Conservation (phyloP, 1,284 basidiomycete genomes). For the Naganishia sp. region DNA sequence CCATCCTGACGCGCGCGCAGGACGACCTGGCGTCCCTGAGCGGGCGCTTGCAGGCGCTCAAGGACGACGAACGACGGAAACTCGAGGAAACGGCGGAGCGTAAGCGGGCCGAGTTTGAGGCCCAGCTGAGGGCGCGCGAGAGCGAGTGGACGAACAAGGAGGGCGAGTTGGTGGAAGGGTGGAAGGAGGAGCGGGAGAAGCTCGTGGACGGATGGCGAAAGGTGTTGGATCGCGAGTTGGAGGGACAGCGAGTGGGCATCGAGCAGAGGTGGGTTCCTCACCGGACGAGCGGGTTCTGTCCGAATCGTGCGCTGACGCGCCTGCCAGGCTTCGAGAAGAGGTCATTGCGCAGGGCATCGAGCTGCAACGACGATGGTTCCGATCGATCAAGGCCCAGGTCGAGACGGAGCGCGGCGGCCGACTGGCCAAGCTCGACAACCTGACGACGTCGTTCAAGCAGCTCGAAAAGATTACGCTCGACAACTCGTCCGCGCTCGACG, state of each 20-base stretch:
- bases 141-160: constrained; percentile 83
- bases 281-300: constrained; percentile 37
- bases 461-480: constrained; percentile 88
- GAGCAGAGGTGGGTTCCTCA: constrained; percentile 70
- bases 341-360: constrained; percentile 96
- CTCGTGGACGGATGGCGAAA: constrained; percentile 78
- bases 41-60: constrained; percentile 74
- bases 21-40: constrained; percentile 79
- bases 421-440: constrained; percentile 89
- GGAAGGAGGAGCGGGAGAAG: constrained; percentile 75
- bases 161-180: constrained; percentile 78
- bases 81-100: constrained; percentile 79
- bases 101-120: constrained; percentile 79
- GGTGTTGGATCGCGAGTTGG: constrained; percentile 83
- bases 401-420: constrained; percentile 96
- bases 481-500: constrained; percentile 84
- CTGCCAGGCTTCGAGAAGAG: constrained; percentile 79
- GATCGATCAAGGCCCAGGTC: constrained; percentile 91
- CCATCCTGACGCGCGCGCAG: constrained; percentile 64
- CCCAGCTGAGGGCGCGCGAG: constrained; percentile 78
- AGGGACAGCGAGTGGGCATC: constrained; percentile 87
- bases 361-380: constrained; percentile 93
- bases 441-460: constrained; percentile 84
- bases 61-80: constrained; percentile 73
- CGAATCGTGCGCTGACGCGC: constrained; percentile 15